These are phyloP conservation scores for Apophysomyces variabilis DNA, from an alignment of 371 early-diverging fungal species.

Conservation along the genomic window DNA sequence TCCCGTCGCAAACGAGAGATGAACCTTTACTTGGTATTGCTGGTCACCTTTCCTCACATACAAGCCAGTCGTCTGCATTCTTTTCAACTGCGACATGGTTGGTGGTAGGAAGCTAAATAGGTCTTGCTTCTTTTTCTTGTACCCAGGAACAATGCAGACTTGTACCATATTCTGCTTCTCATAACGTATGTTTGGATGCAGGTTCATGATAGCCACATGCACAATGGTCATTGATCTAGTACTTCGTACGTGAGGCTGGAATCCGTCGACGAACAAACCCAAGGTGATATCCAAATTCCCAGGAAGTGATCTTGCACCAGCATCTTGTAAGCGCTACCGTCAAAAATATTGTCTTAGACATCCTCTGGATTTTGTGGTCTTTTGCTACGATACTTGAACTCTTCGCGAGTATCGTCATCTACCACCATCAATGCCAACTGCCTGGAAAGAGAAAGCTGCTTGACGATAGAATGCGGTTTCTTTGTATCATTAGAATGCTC, in stretches of 20 bases:
- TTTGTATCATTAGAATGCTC: not conserved
- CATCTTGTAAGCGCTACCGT: slow-evolving; percentile 3
- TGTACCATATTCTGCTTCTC: slow-evolving; percentile 4
- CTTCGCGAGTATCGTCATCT: not conserved
- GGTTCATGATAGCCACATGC: slow-evolving; percentile 5
- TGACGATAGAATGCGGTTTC: not conserved
- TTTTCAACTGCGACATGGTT: not conserved
- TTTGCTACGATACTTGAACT: not conserved
- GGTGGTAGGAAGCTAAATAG: slow-evolving; percentile 8
- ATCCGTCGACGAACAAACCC: slow-evolving; percentile 16
- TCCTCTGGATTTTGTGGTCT: not conserved
- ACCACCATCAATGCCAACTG: not conserved
- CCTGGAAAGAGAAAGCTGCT: not conserved
- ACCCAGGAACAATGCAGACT: slow-evolving; percentile 4
- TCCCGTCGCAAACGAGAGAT: slow-evolving; percentile 11
- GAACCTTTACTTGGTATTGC: not conserved
- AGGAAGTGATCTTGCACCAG: not conserved
- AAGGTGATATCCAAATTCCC: slow-evolving; percentile 4
- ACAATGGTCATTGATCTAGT: slow-evolving; percentile 11
- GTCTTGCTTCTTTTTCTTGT: not conserved
- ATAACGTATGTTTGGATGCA: slow-evolving; percentile 7
- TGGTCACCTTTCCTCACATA: not conserved
- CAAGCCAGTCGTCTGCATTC: not conserved
- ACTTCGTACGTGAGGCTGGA: slow-evolving; percentile 3
- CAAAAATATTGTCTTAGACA: not conserved